Evolutionary conservation across 495 filamentous ascomycete genomes (phyloP).

Genomic region (Penicillium argentinense): DNA sequence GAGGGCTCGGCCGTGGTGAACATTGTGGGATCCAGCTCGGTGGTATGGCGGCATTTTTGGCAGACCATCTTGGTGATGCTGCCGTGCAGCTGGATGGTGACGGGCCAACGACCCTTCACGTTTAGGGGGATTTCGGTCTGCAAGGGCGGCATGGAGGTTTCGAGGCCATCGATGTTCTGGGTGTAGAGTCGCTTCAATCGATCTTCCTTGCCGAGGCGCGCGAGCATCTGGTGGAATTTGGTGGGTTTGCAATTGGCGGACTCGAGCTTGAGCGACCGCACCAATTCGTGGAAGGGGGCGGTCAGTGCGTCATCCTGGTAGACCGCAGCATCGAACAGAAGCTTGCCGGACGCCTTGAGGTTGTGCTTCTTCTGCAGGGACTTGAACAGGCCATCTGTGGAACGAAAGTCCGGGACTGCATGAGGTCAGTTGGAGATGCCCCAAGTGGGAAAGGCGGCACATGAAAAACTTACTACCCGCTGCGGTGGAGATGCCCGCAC

Average conservation of each 20-base stretch:
- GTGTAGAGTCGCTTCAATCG: constrained; percentile 91
- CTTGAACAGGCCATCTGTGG: constrained; percentile 81
- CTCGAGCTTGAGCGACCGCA: constrained; percentile 77
- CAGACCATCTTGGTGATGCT: constrained; percentile 95
- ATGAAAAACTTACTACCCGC: constrained; percentile 77
- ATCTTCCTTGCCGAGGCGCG: constrained; percentile 82
- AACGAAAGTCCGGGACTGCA: constrained; percentile 94
- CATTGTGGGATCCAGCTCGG: constrained; percentile 70
- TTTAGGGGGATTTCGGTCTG: constrained; percentile 71
- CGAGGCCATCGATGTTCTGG: constrained; percentile 95
- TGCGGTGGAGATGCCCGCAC: constrained; percentile 93
- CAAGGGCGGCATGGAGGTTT: constrained; percentile 79
- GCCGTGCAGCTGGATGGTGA: constrained; percentile 90
- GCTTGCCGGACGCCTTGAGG: constrained; percentile 89
- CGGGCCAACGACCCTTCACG: constrained; percentile 86
- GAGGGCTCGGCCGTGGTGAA: constrained; percentile 86
- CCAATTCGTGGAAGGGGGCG: constrained; percentile 91
- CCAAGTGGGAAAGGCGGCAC: constrained; percentile 60
- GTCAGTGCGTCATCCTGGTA: constrained; percentile 89
- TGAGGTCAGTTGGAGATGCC: constrained; percentile 20
- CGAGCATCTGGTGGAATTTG: constrained; percentile 89
- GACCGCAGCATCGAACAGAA: constrained; percentile 95
- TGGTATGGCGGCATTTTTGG: constrained; percentile 79
- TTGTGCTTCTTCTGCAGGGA: constrained; percentile 81
- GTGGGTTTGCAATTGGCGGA: constrained; percentile 77